Evolutionary conservation across 176 grass and related monocot species (phyloP).

Genomic region (Microstegium vimineum): DNA sequence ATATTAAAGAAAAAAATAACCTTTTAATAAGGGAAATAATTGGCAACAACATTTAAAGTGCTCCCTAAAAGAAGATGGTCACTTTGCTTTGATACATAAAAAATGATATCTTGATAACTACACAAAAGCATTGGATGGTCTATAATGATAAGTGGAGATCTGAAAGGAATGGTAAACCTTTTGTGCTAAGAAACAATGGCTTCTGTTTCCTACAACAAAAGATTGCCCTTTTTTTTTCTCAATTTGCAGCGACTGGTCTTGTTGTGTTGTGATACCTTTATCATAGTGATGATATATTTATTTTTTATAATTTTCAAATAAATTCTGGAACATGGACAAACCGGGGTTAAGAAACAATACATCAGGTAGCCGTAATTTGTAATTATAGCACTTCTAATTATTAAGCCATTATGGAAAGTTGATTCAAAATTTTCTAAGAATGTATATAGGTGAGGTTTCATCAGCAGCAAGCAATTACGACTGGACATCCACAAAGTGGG

Average conservation of each 20-base stretch:
- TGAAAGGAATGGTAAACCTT: background rate
- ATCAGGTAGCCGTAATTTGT: background rate
- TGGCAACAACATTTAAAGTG: background rate
- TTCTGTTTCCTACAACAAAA: conserved; percentile 28
- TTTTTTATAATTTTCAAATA: background rate
- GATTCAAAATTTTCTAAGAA: background rate
- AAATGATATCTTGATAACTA: conserved; percentile 40
- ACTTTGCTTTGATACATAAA: conserved; percentile 40
- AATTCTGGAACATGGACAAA: background rate
- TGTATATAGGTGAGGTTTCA: background rate
- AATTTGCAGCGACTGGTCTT: background rate
- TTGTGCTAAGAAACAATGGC: conserved; percentile 1
- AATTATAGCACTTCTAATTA: background rate
- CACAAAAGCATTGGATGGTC: conserved; percentile 20
- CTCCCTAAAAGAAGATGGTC: background rate
- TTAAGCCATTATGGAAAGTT: background rate
- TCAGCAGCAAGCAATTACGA: background rate
- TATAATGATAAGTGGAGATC: background rate
- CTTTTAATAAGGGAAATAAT: background rate
- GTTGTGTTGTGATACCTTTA: conserved; percentile 15
- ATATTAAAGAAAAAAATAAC: conserved; percentile 20
- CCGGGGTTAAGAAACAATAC: conserved; percentile 1
- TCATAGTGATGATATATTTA: background rate
- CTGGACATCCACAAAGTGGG: background rate
- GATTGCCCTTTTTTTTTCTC: background rate